Conservation (phyloP, 2,329 filamentous ascomycete genomes). For the Alternaria sp. region DNA sequence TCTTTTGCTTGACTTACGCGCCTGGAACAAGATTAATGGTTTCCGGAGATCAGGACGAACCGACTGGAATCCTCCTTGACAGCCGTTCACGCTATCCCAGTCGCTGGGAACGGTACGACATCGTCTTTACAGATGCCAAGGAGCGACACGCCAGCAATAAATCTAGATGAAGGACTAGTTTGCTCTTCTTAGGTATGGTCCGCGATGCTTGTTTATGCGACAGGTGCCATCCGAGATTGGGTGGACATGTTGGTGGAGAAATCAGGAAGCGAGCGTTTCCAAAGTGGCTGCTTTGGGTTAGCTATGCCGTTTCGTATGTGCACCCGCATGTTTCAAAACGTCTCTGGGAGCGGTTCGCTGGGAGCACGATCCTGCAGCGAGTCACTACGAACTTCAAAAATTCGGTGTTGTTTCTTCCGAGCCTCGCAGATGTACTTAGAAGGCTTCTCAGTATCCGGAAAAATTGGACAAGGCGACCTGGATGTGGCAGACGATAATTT, state of each 20-base stretch:
- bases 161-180: slow-evolving; percentile 24
- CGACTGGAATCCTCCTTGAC: slow-evolving; percentile 27
- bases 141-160: slow-evolving; percentile 12
- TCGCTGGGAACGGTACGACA: slow-evolving; percentile 14
- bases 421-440: not conserved
- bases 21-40: slow-evolving; percentile 15
- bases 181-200: slow-evolving; percentile 17
- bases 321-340: slow-evolving; percentile 35
- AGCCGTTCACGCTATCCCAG: slow-evolving; percentile 25
- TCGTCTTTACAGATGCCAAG: slow-evolving; percentile 19
- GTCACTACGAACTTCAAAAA: slow-evolving; percentile 9
- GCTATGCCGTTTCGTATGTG: slow-evolving; percentile 23
- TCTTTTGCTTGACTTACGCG: slow-evolving; percentile 27
- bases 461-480: not conserved
- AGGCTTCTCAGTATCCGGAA: not conserved
- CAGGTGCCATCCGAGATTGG: slow-evolving; percentile 31
- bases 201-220: slow-evolving; percentile 23
- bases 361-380: slow-evolving; percentile 20
- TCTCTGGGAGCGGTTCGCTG: slow-evolving; percentile 20
- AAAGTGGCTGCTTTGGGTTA: slow-evolving; percentile 28
- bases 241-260: slow-evolving; percentile 25
- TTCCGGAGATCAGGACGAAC: slow-evolving; percentile 27
- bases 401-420: not conserved
- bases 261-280: slow-evolving; percentile 32
- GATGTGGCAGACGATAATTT: not conserved